Percentiles rank a stretch among this genome's conserved stretches.
Conservation (phyloP, 1,284 basidiomycete species). For the Cutaneotrichosporon sp. region DNA sequence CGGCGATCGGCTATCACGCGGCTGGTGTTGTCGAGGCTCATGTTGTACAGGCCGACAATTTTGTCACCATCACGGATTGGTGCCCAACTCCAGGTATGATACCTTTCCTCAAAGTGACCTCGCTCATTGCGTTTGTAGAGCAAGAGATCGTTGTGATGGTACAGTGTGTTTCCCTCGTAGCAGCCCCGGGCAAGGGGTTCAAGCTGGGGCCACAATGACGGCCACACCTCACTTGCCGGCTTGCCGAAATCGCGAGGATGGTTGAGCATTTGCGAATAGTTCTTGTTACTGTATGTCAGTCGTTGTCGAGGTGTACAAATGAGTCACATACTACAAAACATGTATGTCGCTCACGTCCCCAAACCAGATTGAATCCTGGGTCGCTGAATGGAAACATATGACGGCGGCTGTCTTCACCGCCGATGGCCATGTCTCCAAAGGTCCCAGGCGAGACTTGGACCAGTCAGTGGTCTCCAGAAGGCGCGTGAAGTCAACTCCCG, state of each 20-base stretch:
- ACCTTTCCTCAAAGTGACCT: slow-evolving; percentile 26
- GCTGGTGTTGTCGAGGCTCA: slow-evolving; percentile 17
- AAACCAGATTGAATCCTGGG: not conserved
- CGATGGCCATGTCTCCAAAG: slow-evolving; percentile 12
- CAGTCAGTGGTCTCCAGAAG: slow-evolving; percentile 32
- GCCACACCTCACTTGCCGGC: slow-evolving; percentile 31
- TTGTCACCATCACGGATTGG: slow-evolving; percentile 26
- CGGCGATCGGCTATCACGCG: slow-evolving; percentile 18
- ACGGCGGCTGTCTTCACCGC: not conserved
- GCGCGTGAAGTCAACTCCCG: no score
- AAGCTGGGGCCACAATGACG: slow-evolving; percentile 24
- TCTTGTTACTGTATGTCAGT: slow-evolving; percentile 24
- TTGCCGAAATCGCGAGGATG: slow-evolving; percentile 30
- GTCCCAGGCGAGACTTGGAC: slow-evolving; percentile 30
- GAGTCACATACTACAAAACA: slow-evolving; percentile 24
- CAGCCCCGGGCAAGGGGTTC: slow-evolving; percentile 16
- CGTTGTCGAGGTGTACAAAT: slow-evolving; percentile 15
- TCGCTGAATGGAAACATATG: not conserved
- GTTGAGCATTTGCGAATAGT: slow-evolving; percentile 23
- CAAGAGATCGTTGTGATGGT: slow-evolving; percentile 29
- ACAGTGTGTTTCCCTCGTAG: slow-evolving; percentile 11
- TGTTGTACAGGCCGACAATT: slow-evolving; percentile 21
- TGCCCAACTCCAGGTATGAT: slow-evolving; percentile 37
- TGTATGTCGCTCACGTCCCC: not conserved
- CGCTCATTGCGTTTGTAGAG: slow-evolving; percentile 21